Evolutionary conservation across 306 rosid species (phyloP).

Genomic region (Senna siamea): DNA sequence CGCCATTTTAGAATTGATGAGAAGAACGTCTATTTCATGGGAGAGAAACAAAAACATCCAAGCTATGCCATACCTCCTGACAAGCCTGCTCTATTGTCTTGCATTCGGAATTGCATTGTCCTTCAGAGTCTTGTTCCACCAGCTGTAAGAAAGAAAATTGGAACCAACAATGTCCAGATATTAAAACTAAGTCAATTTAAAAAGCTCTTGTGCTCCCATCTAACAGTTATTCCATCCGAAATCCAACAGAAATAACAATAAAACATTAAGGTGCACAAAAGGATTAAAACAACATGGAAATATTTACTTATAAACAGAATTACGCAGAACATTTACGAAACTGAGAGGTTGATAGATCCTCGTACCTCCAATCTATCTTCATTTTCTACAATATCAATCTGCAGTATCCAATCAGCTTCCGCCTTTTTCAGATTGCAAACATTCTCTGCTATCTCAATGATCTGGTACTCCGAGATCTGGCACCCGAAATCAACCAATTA

Average conservation of each 20-base stretch:
- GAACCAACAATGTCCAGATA: constrained; percentile 19
- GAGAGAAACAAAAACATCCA: constrained; percentile 18
- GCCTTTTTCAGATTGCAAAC: constrained; percentile 88
- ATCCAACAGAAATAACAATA: neutral
- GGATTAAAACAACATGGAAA: neutral
- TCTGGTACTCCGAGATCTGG: constrained; percentile 89
- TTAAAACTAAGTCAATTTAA: constrained; percentile 8
- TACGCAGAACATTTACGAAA: too few species aligned
- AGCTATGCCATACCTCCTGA: constrained; percentile 63
- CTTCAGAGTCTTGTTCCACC: constrained; percentile 90
- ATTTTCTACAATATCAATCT: constrained; percentile 82
- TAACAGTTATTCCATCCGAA: neutral
- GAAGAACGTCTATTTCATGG: neutral
- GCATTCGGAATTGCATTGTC: constrained; percentile 97
- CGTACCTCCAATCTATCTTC: constrained; percentile 77
- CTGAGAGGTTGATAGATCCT: constrained; percentile 9
- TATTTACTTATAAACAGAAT: neutral
- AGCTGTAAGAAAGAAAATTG: constrained; percentile 54
- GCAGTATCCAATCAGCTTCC: constrained; percentile 94
- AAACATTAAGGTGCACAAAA: neutral
- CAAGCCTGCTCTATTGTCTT: constrained; percentile 94
- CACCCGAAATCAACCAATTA: constrained; percentile 34
- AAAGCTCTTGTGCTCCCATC: neutral
- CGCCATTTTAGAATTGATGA: constrained; percentile 10
- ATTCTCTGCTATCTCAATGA: constrained; percentile 93